phyloP scores from a whole-genome alignment of 1,139 yeast genomes.

The Yamadazyma membranifaciens region DNA sequence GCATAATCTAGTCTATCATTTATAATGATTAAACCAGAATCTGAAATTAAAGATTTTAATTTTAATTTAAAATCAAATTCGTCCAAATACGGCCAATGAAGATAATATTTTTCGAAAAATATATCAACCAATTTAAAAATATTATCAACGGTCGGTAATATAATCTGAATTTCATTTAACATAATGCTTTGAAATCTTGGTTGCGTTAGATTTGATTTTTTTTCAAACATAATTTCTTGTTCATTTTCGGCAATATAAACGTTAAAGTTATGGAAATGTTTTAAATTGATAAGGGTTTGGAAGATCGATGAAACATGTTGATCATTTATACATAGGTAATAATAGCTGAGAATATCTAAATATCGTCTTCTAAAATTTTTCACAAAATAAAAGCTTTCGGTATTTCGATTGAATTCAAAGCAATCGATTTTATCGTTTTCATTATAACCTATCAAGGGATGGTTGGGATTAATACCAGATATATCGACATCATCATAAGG shows the following conservation, averaged over 20 bases:
- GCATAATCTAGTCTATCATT: conserved; percentile 22
- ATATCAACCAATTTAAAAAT: conserved; percentile 45
- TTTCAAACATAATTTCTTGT: conserved; percentile 4
- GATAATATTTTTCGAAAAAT: conserved; percentile 44
- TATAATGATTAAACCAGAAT: conserved; percentile 8
- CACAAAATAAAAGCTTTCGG: conserved; percentile 6
- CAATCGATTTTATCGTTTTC: conserved; percentile 1
- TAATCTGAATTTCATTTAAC: conserved; percentile 2
- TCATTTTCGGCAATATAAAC: conserved; percentile 6
- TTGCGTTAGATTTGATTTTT: background rate
- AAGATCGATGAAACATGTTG: conserved; percentile 4
- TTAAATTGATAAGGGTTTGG: conserved; percentile 4
- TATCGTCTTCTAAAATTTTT: conserved; percentile 3
- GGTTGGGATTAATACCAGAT: background rate
- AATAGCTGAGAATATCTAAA: conserved; percentile 4
- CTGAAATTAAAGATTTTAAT: conserved; percentile 19
- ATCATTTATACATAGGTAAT: conserved; percentile 3
- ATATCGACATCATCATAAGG: background rate
- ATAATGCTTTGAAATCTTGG: conserved; percentile 1
- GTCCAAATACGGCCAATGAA: conserved; percentile 48
- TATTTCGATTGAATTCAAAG: conserved; percentile 4
- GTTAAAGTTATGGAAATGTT: conserved; percentile 5
- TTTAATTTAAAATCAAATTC: conserved; percentile 29
- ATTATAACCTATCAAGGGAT: conserved; percentile 1
- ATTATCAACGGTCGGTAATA: conserved; percentile 41